Evolutionary conservation across 805 yeast species (phyloP).

Genomic region (Saturnispora hagleri): DNA sequence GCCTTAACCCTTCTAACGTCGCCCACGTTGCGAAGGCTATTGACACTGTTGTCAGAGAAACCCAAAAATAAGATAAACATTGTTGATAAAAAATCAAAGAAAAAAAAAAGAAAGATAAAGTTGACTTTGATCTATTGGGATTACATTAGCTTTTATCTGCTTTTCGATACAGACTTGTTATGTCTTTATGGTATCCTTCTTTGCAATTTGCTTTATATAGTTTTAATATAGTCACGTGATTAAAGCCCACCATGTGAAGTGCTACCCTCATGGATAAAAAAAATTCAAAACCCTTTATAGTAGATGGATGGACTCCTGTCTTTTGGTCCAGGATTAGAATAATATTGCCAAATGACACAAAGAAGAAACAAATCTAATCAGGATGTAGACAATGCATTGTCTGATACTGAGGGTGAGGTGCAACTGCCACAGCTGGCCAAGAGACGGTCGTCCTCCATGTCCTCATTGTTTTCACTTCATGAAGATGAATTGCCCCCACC

Average conservation of each 20-base stretch:
- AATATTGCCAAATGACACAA: background rate
- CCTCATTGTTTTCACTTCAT: slow-evolving; percentile 40
- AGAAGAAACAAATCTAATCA: slow-evolving; percentile 1
- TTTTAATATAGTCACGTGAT: background rate
- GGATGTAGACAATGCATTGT: slow-evolving; percentile 12
- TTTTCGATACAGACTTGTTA: no score
- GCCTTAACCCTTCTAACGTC: slow-evolving; percentile 73
- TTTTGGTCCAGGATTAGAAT: background rate
- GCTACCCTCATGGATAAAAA: background rate
- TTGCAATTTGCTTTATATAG: background rate
- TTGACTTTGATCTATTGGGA: background rate
- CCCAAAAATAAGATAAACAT: background rate
- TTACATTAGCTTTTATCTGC: background rate
- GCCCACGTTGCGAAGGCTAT: slow-evolving; percentile 71
- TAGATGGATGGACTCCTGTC: background rate
- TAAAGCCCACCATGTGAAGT: background rate
- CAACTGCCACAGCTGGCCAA: slow-evolving; percentile 8
- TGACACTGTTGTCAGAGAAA: slow-evolving; percentile 56
- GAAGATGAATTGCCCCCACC: slow-evolving; percentile 67
- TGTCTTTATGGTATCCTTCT: background rate
- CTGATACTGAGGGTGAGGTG: slow-evolving; percentile 21
- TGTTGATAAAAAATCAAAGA: background rate
- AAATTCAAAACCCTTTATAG: background rate
- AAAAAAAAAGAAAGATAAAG: background rate
- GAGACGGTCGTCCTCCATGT: slow-evolving; percentile 27